Evolutionary conservation across 1,284 basidiomycete genomes (phyloP), one percentile per base, ranked within the genome.

Genomic region (Gomphus bonarii): DNA sequence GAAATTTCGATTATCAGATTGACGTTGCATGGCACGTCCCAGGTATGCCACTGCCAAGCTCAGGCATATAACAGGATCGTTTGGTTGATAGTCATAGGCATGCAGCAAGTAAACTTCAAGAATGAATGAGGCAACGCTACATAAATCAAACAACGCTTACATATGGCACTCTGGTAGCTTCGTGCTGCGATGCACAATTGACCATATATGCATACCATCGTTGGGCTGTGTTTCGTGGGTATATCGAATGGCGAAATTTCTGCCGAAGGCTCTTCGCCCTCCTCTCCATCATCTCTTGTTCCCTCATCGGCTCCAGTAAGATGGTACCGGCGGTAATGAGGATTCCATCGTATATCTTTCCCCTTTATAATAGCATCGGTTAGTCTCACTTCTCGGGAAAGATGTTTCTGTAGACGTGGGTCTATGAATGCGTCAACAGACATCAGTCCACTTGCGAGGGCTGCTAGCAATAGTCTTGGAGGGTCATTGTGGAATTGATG

Each of bases 1-100:
- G 67, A 95, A 91, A 65, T 97, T 88, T 49, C 93, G 73, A 67
- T 99, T 98, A 70, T 98, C 95, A 6, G 88, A 85, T 67, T 97
- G 94, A 10, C 95, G 80, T 63, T 95, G 91, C 82, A 92, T 91
- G 0, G 92, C 86, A 38, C 95, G 80, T 9, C 91, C 90, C 36
- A 95, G 74, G 47, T 89, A 97, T 0, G 91, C 85, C 40, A 94
- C 82, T 0, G 86, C 88, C 6, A 95, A 76, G 36, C 79, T 82
- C 14, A 99, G 73, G 65, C 88, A 93, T 18, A 97, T 76, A 67
- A 97, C 75, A 0, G 94, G 88, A 67, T 98, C 91, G 30, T 88
- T 76, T 0, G 82, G 86, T 61, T 84, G 85, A 60, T 89, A 78
- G 60, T 94, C 91, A 67, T 89, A 92, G 0, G 91, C 91, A 62